Conservation (phyloP, 225 moss, liverwort and hornwort genomes). For the Bryum argenteum region DNA sequence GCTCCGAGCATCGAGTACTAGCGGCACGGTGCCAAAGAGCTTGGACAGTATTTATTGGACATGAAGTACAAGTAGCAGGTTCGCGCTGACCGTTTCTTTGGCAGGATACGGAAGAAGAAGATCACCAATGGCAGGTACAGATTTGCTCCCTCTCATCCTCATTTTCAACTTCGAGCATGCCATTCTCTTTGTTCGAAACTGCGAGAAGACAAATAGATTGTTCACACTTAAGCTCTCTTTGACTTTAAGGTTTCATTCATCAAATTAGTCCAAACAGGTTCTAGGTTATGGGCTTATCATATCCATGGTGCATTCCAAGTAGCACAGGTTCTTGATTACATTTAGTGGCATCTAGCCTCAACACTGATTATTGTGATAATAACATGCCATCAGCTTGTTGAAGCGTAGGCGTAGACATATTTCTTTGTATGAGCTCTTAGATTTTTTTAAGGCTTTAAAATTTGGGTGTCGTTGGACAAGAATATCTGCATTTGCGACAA, state of each 20-base stretch:
- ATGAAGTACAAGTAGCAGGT: constrained; percentile 84
- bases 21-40: constrained; percentile 94
- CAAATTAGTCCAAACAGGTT: too few relatives aligned
- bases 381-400: neutral
- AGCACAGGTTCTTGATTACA: neutral
- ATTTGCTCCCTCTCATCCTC: neutral
- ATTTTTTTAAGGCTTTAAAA: neutral
- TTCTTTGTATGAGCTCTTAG: neutral
- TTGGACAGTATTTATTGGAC: constrained; percentile 88
- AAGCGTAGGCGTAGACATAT: neutral
- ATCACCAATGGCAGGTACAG: constrained; percentile 58
- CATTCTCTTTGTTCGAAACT: too few relatives aligned
- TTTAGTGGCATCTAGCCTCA: too few relatives aligned
- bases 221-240: too few relatives aligned
- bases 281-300: neutral
- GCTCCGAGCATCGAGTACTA: constrained; percentile 89
- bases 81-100: constrained; percentile 73
- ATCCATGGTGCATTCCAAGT: neutral
- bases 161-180: too few relatives aligned
- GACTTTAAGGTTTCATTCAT: too few relatives aligned
- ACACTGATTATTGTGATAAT: neutral
- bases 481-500: constrained; percentile 57
- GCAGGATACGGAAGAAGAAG: constrained; percentile 95
- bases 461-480: constrained; percentile 32
- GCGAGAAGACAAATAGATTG: neutral